phyloP scores from a whole-genome alignment of 768 basidiomycete species.

The Hydnomerulius pinastri region DNA sequence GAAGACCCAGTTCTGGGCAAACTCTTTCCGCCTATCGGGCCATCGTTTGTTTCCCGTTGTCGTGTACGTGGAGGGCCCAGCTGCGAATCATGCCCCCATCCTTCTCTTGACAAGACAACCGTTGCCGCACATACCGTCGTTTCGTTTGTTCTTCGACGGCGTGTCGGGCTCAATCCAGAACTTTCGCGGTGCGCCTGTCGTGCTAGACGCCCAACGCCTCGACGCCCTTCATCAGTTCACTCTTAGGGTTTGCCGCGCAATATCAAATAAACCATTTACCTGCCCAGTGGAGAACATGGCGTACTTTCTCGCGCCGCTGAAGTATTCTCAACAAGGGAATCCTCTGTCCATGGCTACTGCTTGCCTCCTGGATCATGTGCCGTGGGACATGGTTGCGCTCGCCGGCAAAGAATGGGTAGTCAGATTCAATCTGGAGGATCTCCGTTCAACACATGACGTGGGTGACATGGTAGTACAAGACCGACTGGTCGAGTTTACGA shows the following conservation, averaged over 20 bases:
- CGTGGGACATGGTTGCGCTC: conserved; percentile 61
- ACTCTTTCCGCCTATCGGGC: conserved; percentile 33
- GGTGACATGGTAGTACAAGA: conserved; percentile 75
- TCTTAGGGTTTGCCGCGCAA: conserved; percentile 56
- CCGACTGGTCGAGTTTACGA: conserved; percentile 72
- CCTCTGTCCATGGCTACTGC: conserved; percentile 20
- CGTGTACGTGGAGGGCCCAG: conserved; percentile 30
- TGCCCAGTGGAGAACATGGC: conserved; percentile 54
- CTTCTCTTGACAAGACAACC: conserved; percentile 67
- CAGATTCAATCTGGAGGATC: conserved; percentile 44
- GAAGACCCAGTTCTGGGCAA: conserved; percentile 68
- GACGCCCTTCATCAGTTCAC: conserved; percentile 61
- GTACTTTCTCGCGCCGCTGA: conserved; percentile 71
- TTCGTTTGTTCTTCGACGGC: conserved; percentile 64
- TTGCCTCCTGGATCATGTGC: conserved; percentile 48
- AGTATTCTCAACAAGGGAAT: conserved; percentile 29
- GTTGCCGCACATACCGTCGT: conserved; percentile 55
- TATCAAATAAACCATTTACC: conserved; percentile 69
- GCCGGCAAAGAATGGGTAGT: conserved; percentile 55
- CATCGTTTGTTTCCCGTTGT: conserved; percentile 41
- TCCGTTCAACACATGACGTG: conserved; percentile 38
- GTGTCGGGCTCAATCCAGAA: conserved; percentile 44
- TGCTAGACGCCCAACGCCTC: conserved; percentile 47
- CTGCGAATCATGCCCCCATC: conserved; percentile 54
- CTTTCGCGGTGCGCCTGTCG: conserved; percentile 49